Base-by-base conservation (phyloP, 2,329 filamentous ascomycete species). In the Diatrype stigma region DNA sequence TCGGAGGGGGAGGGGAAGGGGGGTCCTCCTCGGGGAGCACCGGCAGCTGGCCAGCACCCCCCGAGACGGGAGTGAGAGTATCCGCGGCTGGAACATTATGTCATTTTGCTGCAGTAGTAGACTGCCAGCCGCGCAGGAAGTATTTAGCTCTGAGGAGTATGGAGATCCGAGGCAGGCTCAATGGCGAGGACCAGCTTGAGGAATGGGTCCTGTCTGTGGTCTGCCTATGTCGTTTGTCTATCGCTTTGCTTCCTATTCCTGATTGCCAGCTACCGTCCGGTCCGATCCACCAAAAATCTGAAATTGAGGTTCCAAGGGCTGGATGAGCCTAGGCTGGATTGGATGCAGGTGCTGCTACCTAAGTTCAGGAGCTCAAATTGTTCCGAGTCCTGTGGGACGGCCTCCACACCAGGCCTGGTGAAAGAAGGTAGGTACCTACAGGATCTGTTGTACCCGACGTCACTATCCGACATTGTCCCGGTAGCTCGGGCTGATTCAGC, bases 51-150 rank as follows among this genome's bases (percentile, higher is more conserved):
- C 53, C 52, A 63, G 49, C 46, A 59, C 56, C 57, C 62, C 61
- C 57, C 55, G 58, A 48, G 62, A 48, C 21, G 62, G 52, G 50
- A 59, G 53, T 47, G 64, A 63, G 32, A 66, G 53, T 54, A 64
- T 56, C 52, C 65, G 56, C 49, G 64, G 63, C 58, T 66, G 65
- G 56, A 67, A 50, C 64, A 67, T 66, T 54, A 60, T 63, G 53
- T 51, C 59, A 62, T 59, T 38, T 38, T 47, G 52, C 55, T n/a
- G n/a, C n/a, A n/a, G 52, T 55, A 47, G 19, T 2, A 14, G 26
- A 30, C n/a, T n/a, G 14, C 30, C 47, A 6, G 42, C 17, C 38
- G 47, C 47, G 40, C 17, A 45, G 23, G 35, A 34, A 45, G 5
- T 48, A 19, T 12, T 16, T 37, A 7, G 30, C 7, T 34, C 7